phyloP scores from a whole-genome alignment of 345 rosid species.

The Camelina neglecta region DNA sequence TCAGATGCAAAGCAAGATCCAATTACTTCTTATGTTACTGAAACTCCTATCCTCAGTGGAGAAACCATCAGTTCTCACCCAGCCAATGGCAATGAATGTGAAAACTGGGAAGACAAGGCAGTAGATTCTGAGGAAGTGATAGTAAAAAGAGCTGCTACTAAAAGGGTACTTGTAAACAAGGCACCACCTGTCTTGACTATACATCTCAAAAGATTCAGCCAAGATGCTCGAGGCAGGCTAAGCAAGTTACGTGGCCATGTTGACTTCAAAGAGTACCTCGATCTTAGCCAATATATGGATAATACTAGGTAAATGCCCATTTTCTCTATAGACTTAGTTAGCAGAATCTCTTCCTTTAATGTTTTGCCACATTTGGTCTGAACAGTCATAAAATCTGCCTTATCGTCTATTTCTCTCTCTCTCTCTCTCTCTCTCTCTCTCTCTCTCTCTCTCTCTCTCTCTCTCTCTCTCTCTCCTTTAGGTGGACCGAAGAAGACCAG shows the following conservation, averaged over 20 bases:
- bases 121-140: conserved; percentile 42
- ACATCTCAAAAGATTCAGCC: conserved; percentile 93
- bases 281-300: conserved; percentile 80
- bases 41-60: background rate
- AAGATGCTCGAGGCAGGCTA: conserved; percentile 88
- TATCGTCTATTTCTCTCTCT: too few species aligned
- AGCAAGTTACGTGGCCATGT: conserved; percentile 91
- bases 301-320: conserved; percentile 58
- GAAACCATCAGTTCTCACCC: background rate
- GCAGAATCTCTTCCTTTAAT: background rate
- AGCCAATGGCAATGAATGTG: conserved; percentile 1
- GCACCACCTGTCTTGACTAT: conserved; percentile 79
- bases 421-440: too few species aligned
- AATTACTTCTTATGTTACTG: background rate
- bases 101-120: conserved; percentile 45
- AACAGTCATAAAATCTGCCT: background rate
- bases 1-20: background rate
- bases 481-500: conserved; percentile 49
- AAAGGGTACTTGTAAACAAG: conserved; percentile 73
- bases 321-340: background rate
- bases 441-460: too few species aligned
- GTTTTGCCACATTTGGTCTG: background rate
- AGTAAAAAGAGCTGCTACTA: conserved; percentile 88
- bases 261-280: conserved; percentile 62
- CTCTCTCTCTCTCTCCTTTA: too few species aligned